A percentile compares a stretch with the other conserved stretches of the same genome.
These are phyloP conservation scores for Pythium biforme DNA, from an alignment of 352 stramenopile genomes.

Conservation along the genomic window DNA sequence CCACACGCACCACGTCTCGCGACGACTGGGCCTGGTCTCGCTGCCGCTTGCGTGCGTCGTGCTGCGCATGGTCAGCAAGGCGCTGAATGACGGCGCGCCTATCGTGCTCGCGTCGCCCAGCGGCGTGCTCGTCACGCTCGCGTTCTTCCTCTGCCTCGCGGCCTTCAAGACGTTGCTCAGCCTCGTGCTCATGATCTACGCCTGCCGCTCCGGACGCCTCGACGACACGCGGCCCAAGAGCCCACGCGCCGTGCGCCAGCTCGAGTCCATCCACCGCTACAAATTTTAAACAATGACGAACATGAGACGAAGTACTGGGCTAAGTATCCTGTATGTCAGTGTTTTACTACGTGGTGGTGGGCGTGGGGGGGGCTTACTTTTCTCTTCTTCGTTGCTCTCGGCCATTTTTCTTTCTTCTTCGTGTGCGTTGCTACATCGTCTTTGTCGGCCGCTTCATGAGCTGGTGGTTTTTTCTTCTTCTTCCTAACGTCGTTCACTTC, in stretches of 20 bases:
- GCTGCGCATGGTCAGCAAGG: constrained; percentile 75
- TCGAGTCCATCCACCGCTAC: constrained; percentile 68
- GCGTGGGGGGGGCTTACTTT: not conserved
- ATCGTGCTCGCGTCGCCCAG: constrained; percentile 38
- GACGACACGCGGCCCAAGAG: constrained; percentile 72
- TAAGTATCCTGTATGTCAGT: not conserved
- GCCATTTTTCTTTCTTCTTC: constrained; percentile 1
- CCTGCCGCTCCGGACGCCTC: constrained; percentile 56
- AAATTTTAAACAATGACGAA: constrained; percentile 15
- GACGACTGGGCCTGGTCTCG: constrained; percentile 92
- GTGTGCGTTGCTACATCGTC: not conserved
- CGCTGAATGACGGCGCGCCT: constrained; percentile 40
- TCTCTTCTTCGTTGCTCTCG: constrained; percentile 5
- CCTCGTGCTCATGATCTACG: constrained; percentile 78
- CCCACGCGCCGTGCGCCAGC: constrained; percentile 48
- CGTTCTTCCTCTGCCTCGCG: constrained; percentile 70
- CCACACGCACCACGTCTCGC: constrained; percentile 93
- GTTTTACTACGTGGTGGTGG: constrained; percentile 2
- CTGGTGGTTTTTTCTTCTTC: no score
- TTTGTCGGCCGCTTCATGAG: no score
- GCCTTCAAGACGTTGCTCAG: constrained; percentile 81
- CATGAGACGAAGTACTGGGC: not conserved
- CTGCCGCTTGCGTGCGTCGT: constrained; percentile 94
- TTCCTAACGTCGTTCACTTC: not conserved
- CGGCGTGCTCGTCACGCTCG: constrained; percentile 46